Base-by-base conservation (phyloP, 768 basidiomycete species). In the Auriscalpium vulgare region DNA sequence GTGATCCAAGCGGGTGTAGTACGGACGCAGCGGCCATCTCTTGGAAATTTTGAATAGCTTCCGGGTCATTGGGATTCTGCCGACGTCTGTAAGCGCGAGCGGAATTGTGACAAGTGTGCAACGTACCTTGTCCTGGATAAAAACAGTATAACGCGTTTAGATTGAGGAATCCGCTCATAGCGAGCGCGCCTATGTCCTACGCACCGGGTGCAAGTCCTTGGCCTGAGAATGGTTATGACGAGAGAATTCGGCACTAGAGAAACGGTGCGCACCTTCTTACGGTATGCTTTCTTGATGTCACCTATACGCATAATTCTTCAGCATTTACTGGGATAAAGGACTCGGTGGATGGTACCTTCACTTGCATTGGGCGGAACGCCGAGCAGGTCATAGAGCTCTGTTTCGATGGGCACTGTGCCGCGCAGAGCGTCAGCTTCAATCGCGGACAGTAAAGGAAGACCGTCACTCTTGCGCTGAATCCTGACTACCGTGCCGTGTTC, bases 251-350 rank as follows among this genome's bases (percentile, higher is more conserved):
- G 35, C 35, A 55, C 57, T 47, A 51, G 55, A 60, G 51, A 53
- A 37, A 55, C 36, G 37, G 68, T 64, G 63, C 73, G 52, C 54
- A 91, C 92, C 84, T 94, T 95, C 74, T 82, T 88, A 68, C 88
- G 86, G 68, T 97, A 97, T 14, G 94, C 94, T 67, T 89, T 91
- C 72, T 94, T 95, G 64, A 97, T 91, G 60, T 97, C 91, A 61
- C 77, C 90, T 87, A 60, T 55, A 58, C 8, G 11, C 53, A 29
- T 47, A 45, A 23, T 10, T 47, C 50, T 49, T 71, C 56, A 69
- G 56, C 34, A 49, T 48, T 29, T 23, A 36, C 47, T 38, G 40
- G 56, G 58, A 36, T 8, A 17, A 56, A 47, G 47, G n/a, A 19
- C n/a, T 17, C 45, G 37, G 21, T 50, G 47, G 56, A 56, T 14